phyloP scores from a whole-genome alignment of 148 eudicot genomes.

The Dysphania ambrosioides region DNA sequence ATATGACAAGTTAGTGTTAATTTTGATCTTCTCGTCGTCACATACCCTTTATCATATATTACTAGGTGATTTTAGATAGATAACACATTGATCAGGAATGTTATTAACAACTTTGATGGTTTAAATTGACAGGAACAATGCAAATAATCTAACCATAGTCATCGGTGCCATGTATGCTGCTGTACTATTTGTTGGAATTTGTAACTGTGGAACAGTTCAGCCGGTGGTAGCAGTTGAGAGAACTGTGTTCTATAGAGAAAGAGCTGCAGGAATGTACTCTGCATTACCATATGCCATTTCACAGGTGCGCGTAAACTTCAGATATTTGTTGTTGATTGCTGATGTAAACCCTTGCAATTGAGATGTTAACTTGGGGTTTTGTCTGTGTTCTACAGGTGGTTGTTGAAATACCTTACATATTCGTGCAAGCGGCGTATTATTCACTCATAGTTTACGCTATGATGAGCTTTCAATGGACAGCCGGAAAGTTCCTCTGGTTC shows the following conservation, averaged over 20 bases:
- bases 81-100: neutral
- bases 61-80: neutral
- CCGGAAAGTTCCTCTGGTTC: constrained; percentile 86
- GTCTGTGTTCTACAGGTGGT: constrained; percentile 45
- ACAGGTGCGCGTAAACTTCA: constrained; percentile 40
- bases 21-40: neutral
- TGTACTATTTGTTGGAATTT: constrained; percentile 67
- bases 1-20: too few relatives aligned
- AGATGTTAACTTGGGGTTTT: neutral
- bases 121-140: constrained; percentile 35
- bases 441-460: constrained; percentile 78
- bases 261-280: constrained; percentile 92
- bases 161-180: constrained; percentile 86
- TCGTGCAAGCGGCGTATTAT: constrained; percentile 59
- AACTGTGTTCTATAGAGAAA: constrained; percentile 77
- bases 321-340: neutral
- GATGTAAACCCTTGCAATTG: neutral
- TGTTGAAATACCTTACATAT: constrained; percentile 75
- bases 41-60: too few relatives aligned
- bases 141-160: constrained; percentile 51
- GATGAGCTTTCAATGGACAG: constrained; percentile 86
- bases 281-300: constrained; percentile 86
- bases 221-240: constrained; percentile 74
- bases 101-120: neutral
- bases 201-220: constrained; percentile 71